Percentiles rank a stretch among this genome's conserved stretches.
Evolutionary conservation across 768 basidiomycete genomes (phyloP).

Genomic region (Phylloporus rhodoxanthus): DNA sequence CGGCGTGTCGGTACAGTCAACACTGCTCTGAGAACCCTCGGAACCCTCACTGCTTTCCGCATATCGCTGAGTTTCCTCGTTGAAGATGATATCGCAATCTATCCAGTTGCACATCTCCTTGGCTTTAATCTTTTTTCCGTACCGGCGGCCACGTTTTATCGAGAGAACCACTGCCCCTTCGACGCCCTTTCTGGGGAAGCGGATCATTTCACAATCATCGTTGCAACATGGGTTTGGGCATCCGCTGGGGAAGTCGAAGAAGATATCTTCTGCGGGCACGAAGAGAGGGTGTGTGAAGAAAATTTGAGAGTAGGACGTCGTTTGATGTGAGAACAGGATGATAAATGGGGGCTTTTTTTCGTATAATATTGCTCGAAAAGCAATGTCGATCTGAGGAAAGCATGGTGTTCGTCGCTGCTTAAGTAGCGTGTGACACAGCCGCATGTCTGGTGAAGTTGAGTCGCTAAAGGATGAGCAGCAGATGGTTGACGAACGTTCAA

Average conservation of each 20-base stretch:
- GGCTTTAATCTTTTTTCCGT: slow-evolving; percentile 43
- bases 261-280: slow-evolving; percentile 67
- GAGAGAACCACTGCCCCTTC: slow-evolving; percentile 58
- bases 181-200: slow-evolving; percentile 62
- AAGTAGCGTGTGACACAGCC: slow-evolving; percentile 58
- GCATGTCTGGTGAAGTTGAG: slow-evolving; percentile 45
- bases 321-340: slow-evolving; percentile 74
- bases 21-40: slow-evolving; percentile 41
- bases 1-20: slow-evolving; percentile 29
- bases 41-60: slow-evolving; percentile 40
- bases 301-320: slow-evolving; percentile 76
- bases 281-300: slow-evolving; percentile 68
- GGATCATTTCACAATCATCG: slow-evolving; percentile 79
- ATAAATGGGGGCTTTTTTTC: slow-evolving; percentile 75
- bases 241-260: slow-evolving; percentile 72
- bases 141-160: slow-evolving; percentile 51
- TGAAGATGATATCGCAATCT: slow-evolving; percentile 61
- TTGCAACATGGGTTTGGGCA: slow-evolving; percentile 76
- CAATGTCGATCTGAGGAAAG: slow-evolving; percentile 77
- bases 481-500: slow-evolving; percentile 51
- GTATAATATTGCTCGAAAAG: slow-evolving; percentile 66
- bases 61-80: slow-evolving; percentile 34
- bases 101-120: slow-evolving; percentile 82
- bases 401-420: slow-evolving; percentile 70
- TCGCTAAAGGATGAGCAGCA: neutral